These are phyloP conservation scores for Punctularia strigosozonata DNA, from an alignment of 768 basidiomycete genomes.

Conservation along the genomic window DNA sequence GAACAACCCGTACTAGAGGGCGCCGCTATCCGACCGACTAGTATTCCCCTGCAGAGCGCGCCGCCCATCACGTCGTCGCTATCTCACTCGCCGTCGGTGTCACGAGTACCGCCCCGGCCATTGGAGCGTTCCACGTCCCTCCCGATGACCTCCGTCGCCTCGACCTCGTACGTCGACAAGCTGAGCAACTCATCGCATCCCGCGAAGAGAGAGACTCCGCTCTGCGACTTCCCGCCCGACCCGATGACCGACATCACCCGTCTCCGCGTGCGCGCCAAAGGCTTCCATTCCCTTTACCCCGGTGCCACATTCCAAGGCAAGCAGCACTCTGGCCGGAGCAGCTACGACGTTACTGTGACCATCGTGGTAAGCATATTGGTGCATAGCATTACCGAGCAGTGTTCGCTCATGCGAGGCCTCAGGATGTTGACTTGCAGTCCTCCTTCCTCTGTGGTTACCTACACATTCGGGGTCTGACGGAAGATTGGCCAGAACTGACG, in stretches of 20 bases:
- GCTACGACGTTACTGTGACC: constrained; percentile 89
- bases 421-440: constrained; percentile 85
- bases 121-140: too few relatives aligned
- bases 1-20: too few relatives aligned
- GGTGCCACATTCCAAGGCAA: constrained; percentile 85
- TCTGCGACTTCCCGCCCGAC: constrained; percentile 25
- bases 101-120: too few relatives aligned
- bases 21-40: too few relatives aligned
- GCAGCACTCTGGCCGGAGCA: constrained; percentile 88
- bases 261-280: constrained; percentile 58
- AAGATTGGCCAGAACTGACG: constrained; percentile 91
- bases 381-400: not conserved
- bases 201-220: too few relatives aligned
- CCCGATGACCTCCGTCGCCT: too few relatives aligned
- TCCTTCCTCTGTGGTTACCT: constrained; percentile 89
- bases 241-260: constrained; percentile 70
- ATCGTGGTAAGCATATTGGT: constrained; percentile 64
- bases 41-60: too few relatives aligned
- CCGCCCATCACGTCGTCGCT: too few relatives aligned
- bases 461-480: constrained; percentile 83
- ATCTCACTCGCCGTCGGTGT: too few relatives aligned
- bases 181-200: too few relatives aligned
- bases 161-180: too few relatives aligned
- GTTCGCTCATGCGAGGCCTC: constrained; percentile 6
- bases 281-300: constrained; percentile 74